Conservation (phyloP, 2,329 filamentous ascomycete genomes). For the Taxawa tesnikishii region DNA sequence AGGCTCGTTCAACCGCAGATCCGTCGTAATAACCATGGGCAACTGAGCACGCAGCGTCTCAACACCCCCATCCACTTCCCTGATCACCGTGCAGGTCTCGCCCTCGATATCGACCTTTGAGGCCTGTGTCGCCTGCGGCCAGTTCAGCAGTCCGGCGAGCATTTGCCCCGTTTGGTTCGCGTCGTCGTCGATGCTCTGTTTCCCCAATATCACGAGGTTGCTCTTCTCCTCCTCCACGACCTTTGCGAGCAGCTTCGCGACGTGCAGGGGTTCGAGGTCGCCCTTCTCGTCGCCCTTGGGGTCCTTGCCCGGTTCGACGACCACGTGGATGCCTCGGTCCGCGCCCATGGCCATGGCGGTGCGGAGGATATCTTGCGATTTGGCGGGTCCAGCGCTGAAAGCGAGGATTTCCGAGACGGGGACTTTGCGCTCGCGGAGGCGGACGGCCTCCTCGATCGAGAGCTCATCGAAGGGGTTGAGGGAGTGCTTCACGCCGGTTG, state of each 20-base stretch:
- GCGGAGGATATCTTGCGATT: slow-evolving; percentile 76
- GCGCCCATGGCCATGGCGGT: slow-evolving; percentile 99
- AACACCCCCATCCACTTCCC: slow-evolving; percentile 90
- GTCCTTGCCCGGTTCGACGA: slow-evolving; percentile 12
- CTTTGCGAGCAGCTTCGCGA: slow-evolving; percentile 76
- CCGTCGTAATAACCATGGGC: slow-evolving; percentile 90
- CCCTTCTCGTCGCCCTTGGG: slow-evolving; percentile 43
- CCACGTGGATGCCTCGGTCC: slow-evolving; percentile 77
- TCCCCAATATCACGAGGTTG: slow-evolving; percentile 88
- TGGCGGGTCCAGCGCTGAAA: slow-evolving; percentile 76
- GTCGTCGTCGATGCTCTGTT: slow-evolving; percentile 98
- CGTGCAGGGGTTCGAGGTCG: slow-evolving; percentile 76
- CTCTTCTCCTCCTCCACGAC: slow-evolving; percentile 73
- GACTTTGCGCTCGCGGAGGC: slow-evolving; percentile 70
- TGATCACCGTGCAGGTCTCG: slow-evolving; percentile 62
- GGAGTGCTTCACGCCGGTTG: slow-evolving; percentile 84
- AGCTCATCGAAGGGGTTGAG: slow-evolving; percentile 99
- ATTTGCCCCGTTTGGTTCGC: slow-evolving; percentile 94
- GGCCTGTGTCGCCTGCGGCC: slow-evolving; percentile 92
- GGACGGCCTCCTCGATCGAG: slow-evolving; percentile 89
- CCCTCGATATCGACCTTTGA: slow-evolving; percentile 67
- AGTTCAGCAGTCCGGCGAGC: slow-evolving; percentile 82
- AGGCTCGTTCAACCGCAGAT: slow-evolving; percentile 88
- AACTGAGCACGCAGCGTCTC: slow-evolving; percentile 79
- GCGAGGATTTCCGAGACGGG: slow-evolving; percentile 80